phyloP scores from a whole-genome alignment of 345 rosid species.

The Limnanthes douglasii region DNA sequence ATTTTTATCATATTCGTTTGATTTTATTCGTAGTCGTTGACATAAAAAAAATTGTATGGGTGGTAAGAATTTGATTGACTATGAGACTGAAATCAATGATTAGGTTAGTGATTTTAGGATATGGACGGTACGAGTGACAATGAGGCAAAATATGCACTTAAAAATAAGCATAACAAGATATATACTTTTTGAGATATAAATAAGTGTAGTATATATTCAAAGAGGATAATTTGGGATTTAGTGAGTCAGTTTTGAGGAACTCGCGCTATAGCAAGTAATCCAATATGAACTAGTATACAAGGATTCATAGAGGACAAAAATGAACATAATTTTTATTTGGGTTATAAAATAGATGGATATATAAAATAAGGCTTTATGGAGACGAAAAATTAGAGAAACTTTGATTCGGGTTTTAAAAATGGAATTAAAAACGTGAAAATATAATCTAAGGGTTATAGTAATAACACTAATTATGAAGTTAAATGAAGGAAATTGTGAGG shows the following conservation, averaged over 20 bases:
- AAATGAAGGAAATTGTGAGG: conserved; percentile 12
- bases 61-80: conserved; percentile 77
- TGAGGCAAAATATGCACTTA: too few species aligned
- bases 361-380: conserved; percentile 7
- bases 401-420: conserved; percentile 10
- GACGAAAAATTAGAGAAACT: conserved; percentile 10
- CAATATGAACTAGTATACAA: conserved; percentile 4
- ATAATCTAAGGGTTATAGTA: too few species aligned
- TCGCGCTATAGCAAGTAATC: conserved; percentile 8
- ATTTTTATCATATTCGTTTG: too few species aligned
- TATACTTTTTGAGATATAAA: too few species aligned
- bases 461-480: conserved; percentile 15
- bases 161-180: too few species aligned
- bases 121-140: conserved; percentile 18
- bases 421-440: conserved; percentile 17
- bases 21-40: conserved; percentile 10
- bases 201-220: too few species aligned
- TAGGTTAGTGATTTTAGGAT: conserved; percentile 57
- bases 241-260: conserved; percentile 25
- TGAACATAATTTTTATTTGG: conserved; percentile 13
- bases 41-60: conserved; percentile 23
- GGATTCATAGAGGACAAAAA: conserved; percentile 10
- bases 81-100: conserved; percentile 80
- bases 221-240: too few species aligned
- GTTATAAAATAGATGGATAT: conserved; percentile 14